Evolutionary conservation across 129 eudicot species (phyloP).

Genomic region (Mikania micrantha): DNA sequence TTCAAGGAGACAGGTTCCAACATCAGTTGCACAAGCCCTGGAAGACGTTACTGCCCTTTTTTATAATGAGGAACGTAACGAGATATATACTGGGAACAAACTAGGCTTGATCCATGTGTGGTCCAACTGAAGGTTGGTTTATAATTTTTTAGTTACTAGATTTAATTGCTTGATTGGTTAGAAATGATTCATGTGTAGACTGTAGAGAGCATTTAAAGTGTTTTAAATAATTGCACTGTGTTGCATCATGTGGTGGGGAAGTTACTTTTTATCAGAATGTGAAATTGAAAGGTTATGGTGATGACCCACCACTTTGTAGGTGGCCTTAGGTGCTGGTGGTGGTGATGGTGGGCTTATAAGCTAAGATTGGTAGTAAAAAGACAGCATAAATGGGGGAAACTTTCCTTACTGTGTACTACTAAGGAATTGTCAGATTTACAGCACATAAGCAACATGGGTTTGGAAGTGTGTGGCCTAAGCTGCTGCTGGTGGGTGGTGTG

Average conservation of each 20-base stretch:
- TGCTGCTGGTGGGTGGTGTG: slow-evolving; percentile 12
- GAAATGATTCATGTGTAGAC: background rate
- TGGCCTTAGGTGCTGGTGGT: slow-evolving; percentile 20
- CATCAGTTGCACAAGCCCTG: slow-evolving; percentile 63
- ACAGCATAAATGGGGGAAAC: slow-evolving; percentile 18
- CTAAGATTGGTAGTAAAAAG: slow-evolving; percentile 22
- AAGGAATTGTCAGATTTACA: slow-evolving; percentile 34
- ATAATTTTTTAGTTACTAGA: background rate
- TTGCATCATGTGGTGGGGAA: slow-evolving; percentile 12
- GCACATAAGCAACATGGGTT: slow-evolving; percentile 28
- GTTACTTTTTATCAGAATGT: slow-evolving; percentile 20
- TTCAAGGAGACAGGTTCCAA: slow-evolving; percentile 45
- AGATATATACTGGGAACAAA: slow-evolving; percentile 86
- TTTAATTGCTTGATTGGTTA: background rate
- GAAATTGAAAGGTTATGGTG: background rate
- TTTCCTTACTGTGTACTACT: slow-evolving; percentile 20
- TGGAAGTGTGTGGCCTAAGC: slow-evolving; percentile 33
- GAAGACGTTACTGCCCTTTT: slow-evolving; percentile 85
- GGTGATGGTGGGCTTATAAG: slow-evolving; percentile 25
- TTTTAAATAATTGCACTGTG: slow-evolving; percentile 9
- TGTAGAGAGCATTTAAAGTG: background rate
- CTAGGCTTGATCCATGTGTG: slow-evolving; percentile 87
- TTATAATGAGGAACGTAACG: slow-evolving; percentile 87
- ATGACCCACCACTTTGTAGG: slow-evolving; percentile 12
- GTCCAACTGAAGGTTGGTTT: slow-evolving; percentile 48